Conservation (phyloP, 1,284 basidiomycete species). For the Ganoderma lucidum region DNA sequence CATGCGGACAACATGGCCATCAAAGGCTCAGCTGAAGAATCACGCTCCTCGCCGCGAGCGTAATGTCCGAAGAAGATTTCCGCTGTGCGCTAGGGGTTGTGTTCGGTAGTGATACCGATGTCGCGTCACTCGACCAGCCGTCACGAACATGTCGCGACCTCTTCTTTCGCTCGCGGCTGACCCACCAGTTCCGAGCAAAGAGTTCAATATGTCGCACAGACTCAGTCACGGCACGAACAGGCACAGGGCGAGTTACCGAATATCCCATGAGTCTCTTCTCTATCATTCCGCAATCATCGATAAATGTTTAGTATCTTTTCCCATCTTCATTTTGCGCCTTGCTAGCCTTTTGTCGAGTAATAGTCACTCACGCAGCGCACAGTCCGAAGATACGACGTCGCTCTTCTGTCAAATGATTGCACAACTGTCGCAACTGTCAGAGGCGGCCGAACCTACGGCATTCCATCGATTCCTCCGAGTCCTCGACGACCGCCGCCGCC, state of each 20-base stretch:
- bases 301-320: not conserved
- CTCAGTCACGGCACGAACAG: not conserved
- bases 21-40: conserved; percentile 11
- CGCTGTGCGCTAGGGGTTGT: not conserved
- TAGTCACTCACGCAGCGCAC: conserved; percentile 24
- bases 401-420: conserved; percentile 93
- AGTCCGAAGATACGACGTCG: conserved; percentile 79
- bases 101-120: not conserved
- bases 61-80: conserved; percentile 7
- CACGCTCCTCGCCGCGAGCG: conserved; percentile 2
- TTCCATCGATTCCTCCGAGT: conserved; percentile 83
- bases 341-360: no score
- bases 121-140: not conserved
- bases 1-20: conserved; percentile 7
- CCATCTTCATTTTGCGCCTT: not conserved
- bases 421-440: conserved; percentile 78
- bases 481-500: conserved; percentile 80
- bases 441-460: conserved; percentile 79
- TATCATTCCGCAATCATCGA: not conserved
- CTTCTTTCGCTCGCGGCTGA: not conserved
- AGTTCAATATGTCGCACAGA: not conserved
- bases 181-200: no score
- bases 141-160: conserved; percentile 1
- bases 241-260: not conserved
- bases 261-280: no score